These are phyloP conservation scores for Wickerhamomyces ciferrii DNA, from an alignment of 805 yeast genomes.

Conservation along the genomic window DNA sequence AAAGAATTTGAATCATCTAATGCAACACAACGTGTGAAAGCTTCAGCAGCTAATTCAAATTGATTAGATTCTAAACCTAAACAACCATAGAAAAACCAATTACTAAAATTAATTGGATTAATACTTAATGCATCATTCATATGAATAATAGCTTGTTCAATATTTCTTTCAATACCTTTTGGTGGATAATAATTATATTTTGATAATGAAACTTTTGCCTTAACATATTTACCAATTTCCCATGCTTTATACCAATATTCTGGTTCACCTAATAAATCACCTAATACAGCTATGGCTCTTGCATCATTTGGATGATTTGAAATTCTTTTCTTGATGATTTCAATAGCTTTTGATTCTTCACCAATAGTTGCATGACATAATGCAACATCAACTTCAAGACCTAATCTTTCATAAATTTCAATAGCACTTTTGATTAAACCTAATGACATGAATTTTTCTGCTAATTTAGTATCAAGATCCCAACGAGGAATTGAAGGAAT, in stretches of 20 bases:
- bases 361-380: constrained; percentile 87
- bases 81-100: constrained; percentile 93
- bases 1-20: constrained; percentile 74
- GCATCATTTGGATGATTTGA: constrained; percentile 65
- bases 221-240: constrained; percentile 76
- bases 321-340: constrained; percentile 50
- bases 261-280: constrained; percentile 80
- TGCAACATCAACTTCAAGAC: constrained; percentile 78
- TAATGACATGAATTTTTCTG: constrained; percentile 79
- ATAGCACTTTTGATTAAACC: constrained; percentile 85
- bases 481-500: constrained; percentile 79
- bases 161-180: constrained; percentile 46
- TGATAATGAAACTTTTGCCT: constrained; percentile 82
- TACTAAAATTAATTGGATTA: constrained; percentile 69
- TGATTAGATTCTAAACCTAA: constrained; percentile 71
- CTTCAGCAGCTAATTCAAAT: constrained; percentile 79
- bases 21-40: constrained; percentile 86
- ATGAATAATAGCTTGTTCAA: constrained; percentile 53
- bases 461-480: constrained; percentile 76
- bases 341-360: constrained; percentile 60
- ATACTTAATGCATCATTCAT: constrained; percentile 69
- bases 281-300: constrained; percentile 76
- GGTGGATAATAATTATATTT: constrained; percentile 69
- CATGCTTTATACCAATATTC: constrained; percentile 79
- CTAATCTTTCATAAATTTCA: constrained; percentile 78